These are phyloP conservation scores for Stephanodiscus triporus DNA, from an alignment of 108 stramenopile genomes.

Conservation along the genomic window DNA sequence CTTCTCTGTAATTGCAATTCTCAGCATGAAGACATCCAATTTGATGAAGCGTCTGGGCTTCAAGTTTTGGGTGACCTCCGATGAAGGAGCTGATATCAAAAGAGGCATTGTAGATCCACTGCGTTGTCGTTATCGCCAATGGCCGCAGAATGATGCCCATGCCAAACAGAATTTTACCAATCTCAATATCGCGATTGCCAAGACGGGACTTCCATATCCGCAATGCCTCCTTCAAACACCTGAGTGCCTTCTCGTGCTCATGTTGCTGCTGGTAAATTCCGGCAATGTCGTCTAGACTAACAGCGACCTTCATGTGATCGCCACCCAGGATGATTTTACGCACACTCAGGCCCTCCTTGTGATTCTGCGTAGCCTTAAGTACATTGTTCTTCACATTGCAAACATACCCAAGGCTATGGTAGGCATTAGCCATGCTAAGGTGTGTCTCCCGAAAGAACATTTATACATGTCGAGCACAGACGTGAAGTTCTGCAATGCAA, in stretches of 20 bases:
- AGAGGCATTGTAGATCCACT: conserved; percentile 44
- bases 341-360: conserved; percentile 50
- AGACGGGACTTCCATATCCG: conserved; percentile 48
- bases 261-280: conserved; percentile 52
- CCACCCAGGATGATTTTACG: conserved; percentile 50
- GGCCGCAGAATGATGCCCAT: conserved; percentile 59
- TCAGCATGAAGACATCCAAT: conserved; percentile 55
- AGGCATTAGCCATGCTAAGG: conserved; percentile 40
- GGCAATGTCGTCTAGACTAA: conserved; percentile 56
- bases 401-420: conserved; percentile 49
- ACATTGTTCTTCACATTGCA: conserved; percentile 44
- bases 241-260: conserved; percentile 51
- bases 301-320: conserved; percentile 53
- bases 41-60: conserved; percentile 65
- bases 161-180: conserved; percentile 56
- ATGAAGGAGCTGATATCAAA: conserved; percentile 35
- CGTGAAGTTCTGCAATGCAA: conserved; percentile 37
- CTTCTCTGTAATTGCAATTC: conserved; percentile 41
- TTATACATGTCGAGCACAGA: conserved; percentile 44
- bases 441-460: conserved; percentile 47
- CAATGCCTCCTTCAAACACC: conserved; percentile 54
- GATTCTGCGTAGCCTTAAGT: conserved; percentile 46
- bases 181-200: conserved; percentile 44
- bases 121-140: conserved; percentile 44
- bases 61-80: conserved; percentile 41